phyloP scores from a whole-genome alignment of 2,329 filamentous ascomycete species.

The Aspergillus quadrilineatus region DNA sequence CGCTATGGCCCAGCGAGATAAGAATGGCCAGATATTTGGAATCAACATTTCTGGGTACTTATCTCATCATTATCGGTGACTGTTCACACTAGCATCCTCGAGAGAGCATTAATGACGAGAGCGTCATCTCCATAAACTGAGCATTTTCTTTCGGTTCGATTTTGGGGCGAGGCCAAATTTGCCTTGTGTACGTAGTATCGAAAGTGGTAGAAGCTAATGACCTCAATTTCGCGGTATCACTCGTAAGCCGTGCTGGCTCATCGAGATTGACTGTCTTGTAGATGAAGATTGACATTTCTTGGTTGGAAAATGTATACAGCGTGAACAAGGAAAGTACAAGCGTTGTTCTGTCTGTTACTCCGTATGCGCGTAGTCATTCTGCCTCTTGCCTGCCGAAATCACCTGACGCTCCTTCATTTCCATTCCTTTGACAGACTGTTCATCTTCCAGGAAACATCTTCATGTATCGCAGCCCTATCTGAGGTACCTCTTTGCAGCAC shows the following conservation, averaged over 20 bases:
- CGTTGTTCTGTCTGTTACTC: too few species aligned
- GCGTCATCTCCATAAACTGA: neutral
- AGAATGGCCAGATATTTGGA: slow-evolving; percentile 3
- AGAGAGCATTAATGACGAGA: neutral
- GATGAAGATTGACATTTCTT: too few species aligned
- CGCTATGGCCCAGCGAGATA: neutral
- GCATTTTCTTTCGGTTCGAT: too few species aligned
- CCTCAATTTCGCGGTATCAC: neutral
- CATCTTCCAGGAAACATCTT: neutral
- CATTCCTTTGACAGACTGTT: neutral
- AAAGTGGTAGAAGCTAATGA: neutral
- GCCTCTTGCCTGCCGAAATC: too few species aligned
- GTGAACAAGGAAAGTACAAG: too few species aligned
- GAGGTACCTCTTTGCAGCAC: neutral
- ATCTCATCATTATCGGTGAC: neutral
- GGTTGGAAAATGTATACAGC: too few species aligned
- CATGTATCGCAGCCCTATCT: neutral
- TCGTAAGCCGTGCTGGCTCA: too few species aligned
- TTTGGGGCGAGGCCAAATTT: slow-evolving; percentile 6
- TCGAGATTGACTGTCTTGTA: too few species aligned
- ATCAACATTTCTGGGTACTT: neutral
- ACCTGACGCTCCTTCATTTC: neutral
- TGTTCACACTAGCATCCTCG: neutral
- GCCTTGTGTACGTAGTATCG: neutral
- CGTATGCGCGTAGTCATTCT: too few species aligned